Conservation (phyloP, 352 stramenopile species). For the Thalassiosira hispida region DNA sequence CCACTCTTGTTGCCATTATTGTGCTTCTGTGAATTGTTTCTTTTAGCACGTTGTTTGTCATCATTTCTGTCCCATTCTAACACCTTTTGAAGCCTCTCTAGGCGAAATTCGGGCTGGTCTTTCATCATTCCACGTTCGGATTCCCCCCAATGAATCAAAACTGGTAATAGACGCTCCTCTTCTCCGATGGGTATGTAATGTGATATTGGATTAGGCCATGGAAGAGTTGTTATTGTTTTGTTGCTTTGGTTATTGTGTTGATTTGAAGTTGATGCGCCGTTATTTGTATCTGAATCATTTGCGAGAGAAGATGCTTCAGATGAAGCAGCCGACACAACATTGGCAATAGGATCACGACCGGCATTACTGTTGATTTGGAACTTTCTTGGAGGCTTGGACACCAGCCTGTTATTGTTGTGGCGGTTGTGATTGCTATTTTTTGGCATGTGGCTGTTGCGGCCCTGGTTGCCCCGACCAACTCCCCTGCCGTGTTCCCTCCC, state of each 20-base stretch:
- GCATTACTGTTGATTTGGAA: not conserved
- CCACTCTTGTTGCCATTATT: constrained; percentile 1
- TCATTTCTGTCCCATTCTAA: constrained; percentile 10
- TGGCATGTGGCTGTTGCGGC: constrained; percentile 1
- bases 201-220: constrained; percentile 37
- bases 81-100: constrained; percentile 45
- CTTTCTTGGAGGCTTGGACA: not conserved
- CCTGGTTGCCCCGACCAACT: not conserved
- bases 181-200: constrained; percentile 50
- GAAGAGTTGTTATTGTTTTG: constrained; percentile 19
- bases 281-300: constrained; percentile 12
- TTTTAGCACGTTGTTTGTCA: constrained; percentile 3
- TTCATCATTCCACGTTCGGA: constrained; percentile 75
- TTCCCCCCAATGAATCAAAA: constrained; percentile 48
- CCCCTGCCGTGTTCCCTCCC: not conserved
- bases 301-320: constrained; percentile 6
- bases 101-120: constrained; percentile 58
- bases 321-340: constrained; percentile 4
- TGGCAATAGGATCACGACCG: not conserved
- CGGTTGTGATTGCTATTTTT: constrained; percentile 4
- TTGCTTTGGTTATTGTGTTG: constrained; percentile 10
- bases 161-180: constrained; percentile 51
- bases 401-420: not conserved
- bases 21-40: constrained; percentile 1
- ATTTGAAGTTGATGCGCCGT: not conserved